Conservation (phyloP, 1,139 yeast species). For the Waltiozyma sp. region DNA sequence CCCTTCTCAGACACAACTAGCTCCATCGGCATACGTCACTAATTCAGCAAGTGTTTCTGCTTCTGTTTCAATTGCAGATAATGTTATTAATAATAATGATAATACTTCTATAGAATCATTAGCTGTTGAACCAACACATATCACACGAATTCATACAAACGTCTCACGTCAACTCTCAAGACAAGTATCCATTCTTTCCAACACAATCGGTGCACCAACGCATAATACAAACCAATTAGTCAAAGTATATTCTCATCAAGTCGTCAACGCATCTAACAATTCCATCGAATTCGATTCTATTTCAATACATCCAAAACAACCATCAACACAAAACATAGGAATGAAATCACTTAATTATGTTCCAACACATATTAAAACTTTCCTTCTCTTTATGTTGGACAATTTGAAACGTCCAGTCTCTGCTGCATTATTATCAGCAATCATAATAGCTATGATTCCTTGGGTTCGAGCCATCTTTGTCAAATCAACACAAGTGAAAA, state of each 20-base stretch:
- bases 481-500: slow-evolving; percentile 21
- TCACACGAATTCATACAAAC: slow-evolving; percentile 5
- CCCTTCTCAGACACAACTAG: too few species aligned
- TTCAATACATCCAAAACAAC: background rate
- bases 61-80: background rate
- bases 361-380: background rate
- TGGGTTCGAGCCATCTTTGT: slow-evolving; percentile 65
- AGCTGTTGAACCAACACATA: background rate
- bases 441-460: slow-evolving; percentile 55
- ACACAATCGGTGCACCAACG: background rate
- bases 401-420: slow-evolving; percentile 53
- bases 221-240: background rate
- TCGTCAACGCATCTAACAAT: background rate
- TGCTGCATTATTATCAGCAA: slow-evolving; percentile 37
- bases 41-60: background rate
- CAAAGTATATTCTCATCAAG: background rate
- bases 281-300: background rate
- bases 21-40: background rate
- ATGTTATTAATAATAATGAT: background rate
- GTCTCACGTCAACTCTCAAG: slow-evolving; percentile 2
- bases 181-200: background rate
- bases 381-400: slow-evolving; percentile 22
- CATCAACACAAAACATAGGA: background rate
- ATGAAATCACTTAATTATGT: background rate
- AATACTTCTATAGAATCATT: background rate